Base-by-base conservation (phyloP, 2,329 filamentous ascomycete species). In the Pseudocercospora cruenta region DNA sequence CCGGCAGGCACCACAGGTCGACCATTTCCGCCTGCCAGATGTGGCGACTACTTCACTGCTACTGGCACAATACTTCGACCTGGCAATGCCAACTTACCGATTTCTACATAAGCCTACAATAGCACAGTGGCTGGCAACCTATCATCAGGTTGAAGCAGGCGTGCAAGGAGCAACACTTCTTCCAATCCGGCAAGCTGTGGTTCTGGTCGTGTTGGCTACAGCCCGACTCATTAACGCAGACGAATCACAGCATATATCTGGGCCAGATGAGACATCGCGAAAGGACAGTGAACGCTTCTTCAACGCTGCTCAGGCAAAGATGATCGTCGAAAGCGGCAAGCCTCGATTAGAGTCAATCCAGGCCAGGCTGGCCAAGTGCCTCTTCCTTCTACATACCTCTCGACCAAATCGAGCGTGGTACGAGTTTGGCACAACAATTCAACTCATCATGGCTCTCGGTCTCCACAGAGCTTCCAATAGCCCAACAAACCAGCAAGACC, bases 161-260 rank as follows among this genome's bases (percentile, higher is more conserved):
- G 24, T 54, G 16, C 36, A 33, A 12, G 55, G 47, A 75, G 78
- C 59, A 67, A 72, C 81, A 12, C 80, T 81, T 36, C 78, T 80
- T 2, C 78, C 78, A 7, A 79, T 80, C 3, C 80, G 79, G 60
- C 77, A 80, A 1, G 84, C 83, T 0, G 70, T 85, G 21, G 73
- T 87, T 1, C 80, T 86, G 39, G 81, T 86, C 72, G 81, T 86
- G 1, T 82, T 88, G 68, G 85, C 85, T 0, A 84, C 86, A 21
- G 84, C 75, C 22, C 60, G 66, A 2, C 33, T 76, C 2, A 73
- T 76, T 60, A 68, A 73, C 33, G 66, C 67, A 10, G 70, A 71
- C 33, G 80, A 14, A 58, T 36, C 47, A 36, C 60, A 31, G 57
- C 54, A 33, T 59, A 70, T 60, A 33, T 65, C 33, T 4, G 64